Percentiles rank a stretch among this genome's conserved stretches.
Conservation (phyloP, 345 rosid species). For the Rhizophora apiculata region DNA sequence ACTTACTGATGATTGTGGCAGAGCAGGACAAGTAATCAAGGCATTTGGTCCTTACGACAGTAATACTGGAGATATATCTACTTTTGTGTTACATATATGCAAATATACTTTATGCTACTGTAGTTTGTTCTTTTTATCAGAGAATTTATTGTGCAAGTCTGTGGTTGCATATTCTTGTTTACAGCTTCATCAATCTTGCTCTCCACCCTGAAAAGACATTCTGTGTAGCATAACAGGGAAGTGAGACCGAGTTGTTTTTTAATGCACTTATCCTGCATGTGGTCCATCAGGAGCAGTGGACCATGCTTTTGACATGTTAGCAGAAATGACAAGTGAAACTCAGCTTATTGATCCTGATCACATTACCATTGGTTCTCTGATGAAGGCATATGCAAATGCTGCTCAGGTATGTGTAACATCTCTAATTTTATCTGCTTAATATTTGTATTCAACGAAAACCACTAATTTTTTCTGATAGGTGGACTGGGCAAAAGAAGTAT, state of each 20-base stretch:
- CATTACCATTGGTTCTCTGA: conserved; percentile 76
- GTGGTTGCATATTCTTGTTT: conserved; percentile 15
- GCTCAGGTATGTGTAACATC: too few relatives aligned
- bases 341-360: conserved; percentile 96
- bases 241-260: conserved; percentile 94
- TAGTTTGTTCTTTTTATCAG: conserved; percentile 5
- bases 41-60: conserved; percentile 99
- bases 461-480: too few relatives aligned
- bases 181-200: conserved; percentile 21
- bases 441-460: too few relatives aligned
- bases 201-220: conserved; percentile 45
- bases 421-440: too few relatives aligned
- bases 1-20: conserved; percentile 94
- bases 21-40: conserved; percentile 94
- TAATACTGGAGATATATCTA: conserved; percentile 19
- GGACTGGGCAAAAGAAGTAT: too few relatives aligned
- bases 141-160: conserved; percentile 6
- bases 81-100: neutral
- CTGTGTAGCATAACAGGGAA: conserved; percentile 88
- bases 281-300: conserved; percentile 92
- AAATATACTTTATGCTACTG: neutral
- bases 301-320: conserved; percentile 92
- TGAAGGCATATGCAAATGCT: too few relatives aligned
- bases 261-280: conserved; percentile 95
- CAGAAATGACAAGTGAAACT: conserved; percentile 80